Conservation (phyloP, 2,329 filamentous ascomycete species). For the Diaporthe vexans region DNA sequence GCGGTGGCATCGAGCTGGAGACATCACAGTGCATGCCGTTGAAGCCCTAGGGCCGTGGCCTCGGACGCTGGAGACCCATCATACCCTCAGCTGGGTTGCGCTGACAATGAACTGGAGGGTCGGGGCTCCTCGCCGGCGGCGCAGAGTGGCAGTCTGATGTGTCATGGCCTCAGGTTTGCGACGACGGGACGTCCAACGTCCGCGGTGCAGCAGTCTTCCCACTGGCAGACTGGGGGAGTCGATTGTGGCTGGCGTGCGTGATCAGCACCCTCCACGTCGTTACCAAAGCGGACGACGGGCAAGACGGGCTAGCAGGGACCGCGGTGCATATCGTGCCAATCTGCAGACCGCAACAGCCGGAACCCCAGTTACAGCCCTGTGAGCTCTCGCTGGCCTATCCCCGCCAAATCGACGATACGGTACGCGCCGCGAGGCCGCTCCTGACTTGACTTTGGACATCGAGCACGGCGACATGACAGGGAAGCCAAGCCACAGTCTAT, state of each 20-base stretch:
- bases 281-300: constrained; percentile 16
- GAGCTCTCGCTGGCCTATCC: constrained; percentile 7
- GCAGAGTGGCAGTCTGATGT: constrained; percentile 20
- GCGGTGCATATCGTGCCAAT: not conserved
- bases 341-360: not conserved
- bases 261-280: constrained; percentile 7
- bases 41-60: not conserved
- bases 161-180: constrained; percentile 30
- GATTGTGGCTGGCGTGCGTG: constrained; percentile 28
- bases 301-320: constrained; percentile 19
- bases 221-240: constrained; percentile 11
- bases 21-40: not conserved
- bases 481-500: not conserved
- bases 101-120: not conserved
- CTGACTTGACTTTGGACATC: not conserved
- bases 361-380: constrained; percentile 4
- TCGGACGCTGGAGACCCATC: not conserved
- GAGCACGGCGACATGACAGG: not conserved
- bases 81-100: not conserved
- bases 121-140: constrained; percentile 27
- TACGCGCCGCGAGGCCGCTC: constrained; percentile 24
- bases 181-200: constrained; percentile 28
- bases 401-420: constrained; percentile 3
- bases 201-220: constrained; percentile 12
- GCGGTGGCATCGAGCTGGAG: not conserved